Evolutionary conservation across 257 asterid genomes (phyloP), one percentile per base, ranked within the genome.

Genomic region (Ilex aquifolium): DNA sequence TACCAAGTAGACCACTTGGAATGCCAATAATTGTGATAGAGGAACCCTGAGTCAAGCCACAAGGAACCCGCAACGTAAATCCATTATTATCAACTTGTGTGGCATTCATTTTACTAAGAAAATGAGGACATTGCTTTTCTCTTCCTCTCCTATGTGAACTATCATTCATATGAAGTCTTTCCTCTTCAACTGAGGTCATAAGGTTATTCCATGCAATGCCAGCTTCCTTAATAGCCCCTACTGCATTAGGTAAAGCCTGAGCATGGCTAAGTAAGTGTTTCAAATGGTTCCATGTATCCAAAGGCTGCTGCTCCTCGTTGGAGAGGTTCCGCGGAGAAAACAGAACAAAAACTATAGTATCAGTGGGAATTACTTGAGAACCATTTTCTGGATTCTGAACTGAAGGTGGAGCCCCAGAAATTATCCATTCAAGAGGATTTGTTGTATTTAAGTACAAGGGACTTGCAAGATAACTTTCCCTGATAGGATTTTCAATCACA

Each of bases 41-140:
- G 61, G 99, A 89, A 50, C 96, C 97, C 76, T 87, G 96, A 70
- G 96, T 93, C 79, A 93, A 71, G 40, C 99, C 99, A 77, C 99
- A 93, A 68, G 97, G 97, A 67, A 89, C 82, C 62, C 71, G 78
- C 80, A 89, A 65, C 85, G 75, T 84, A 74, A 77, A 89, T 62
- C 80, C 85, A 13, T 66, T 72, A 64, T 76, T 79, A 65, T 74
- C 83, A 62, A 80, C 74, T 66, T 82, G 83, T 2, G 99, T 83
- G 32, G 93, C 90, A 77, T 85, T 93, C 75, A 83, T 77, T 78
- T 85, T 77, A 77, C 90, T 85, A 56, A 87, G 95, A 80, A 82
- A 89, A 78, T 87, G 96, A 72, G 97, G 97, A 69, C 99, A 89
- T 78, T 87, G 99, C 67, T 89, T 93, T 71, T 83, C 88, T 79